Evolutionary conservation across 73 alveolate species (phyloP).

Genomic region (Symbiodinium pilosum): DNA sequence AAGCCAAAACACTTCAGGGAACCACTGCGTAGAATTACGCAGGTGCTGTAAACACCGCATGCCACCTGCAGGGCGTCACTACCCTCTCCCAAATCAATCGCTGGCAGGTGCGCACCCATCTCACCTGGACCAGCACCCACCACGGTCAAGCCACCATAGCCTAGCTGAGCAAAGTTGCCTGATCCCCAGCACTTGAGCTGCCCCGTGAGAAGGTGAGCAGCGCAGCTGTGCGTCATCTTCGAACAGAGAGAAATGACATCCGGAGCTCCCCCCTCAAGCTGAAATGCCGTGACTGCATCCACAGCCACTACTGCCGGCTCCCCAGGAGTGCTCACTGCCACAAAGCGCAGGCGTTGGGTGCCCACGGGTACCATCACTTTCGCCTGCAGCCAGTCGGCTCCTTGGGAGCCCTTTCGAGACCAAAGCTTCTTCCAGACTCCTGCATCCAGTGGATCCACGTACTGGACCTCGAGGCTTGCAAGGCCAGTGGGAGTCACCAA

Average conservation of each 20-base stretch:
- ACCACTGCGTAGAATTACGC: not conserved
- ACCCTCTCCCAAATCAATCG: not conserved
- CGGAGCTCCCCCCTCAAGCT: no score
- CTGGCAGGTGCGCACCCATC: not conserved
- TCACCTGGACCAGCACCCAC: not conserved
- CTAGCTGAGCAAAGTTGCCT: not conserved
- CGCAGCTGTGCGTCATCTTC: not conserved
- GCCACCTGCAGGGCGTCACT: not conserved
- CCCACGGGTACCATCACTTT: not conserved
- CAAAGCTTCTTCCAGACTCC: not conserved
- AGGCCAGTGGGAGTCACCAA: not conserved
- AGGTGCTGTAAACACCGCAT: not conserved
- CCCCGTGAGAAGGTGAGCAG: not conserved
- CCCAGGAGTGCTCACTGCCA: not conserved
- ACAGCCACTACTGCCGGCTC: not conserved
- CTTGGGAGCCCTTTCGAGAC: not conserved
- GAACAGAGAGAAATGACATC: not conserved
- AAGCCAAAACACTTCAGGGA: not conserved
- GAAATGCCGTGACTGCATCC: no score
- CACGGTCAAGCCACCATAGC: not conserved
- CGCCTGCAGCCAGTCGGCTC: not conserved
- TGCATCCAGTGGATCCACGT: not conserved
- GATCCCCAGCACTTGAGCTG: not conserved
- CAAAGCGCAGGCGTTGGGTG: not conserved
- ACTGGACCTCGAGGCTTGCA: not conserved